Evolutionary conservation across 164 flowering plant species (phyloP).

Genomic region (Aristolochia californica): DNA sequence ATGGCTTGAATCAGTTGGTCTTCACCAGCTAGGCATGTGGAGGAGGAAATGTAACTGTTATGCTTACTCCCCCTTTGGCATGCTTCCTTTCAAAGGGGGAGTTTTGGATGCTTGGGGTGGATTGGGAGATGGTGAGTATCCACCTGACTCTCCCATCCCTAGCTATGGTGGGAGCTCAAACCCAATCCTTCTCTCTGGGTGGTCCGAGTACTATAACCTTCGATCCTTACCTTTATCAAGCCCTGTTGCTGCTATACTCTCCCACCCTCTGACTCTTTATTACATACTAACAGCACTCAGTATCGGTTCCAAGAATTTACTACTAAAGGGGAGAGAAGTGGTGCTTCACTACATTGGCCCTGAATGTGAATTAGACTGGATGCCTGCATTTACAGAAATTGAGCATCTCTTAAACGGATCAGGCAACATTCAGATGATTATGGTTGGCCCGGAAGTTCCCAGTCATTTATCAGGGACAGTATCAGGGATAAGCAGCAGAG

Average conservation of each 20-base stretch:
- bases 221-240: slow-evolving; percentile 43
- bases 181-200: slow-evolving; percentile 50
- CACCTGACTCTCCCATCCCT: slow-evolving; percentile 36
- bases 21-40: slow-evolving; percentile 62
- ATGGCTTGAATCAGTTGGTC: slow-evolving; percentile 47
- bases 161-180: slow-evolving; percentile 25
- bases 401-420: slow-evolving; percentile 45
- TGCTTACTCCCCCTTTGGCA: slow-evolving; percentile 49
- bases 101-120: slow-evolving; percentile 44
- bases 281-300: slow-evolving; percentile 37
- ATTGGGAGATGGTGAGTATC: slow-evolving; percentile 35
- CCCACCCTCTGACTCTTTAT: slow-evolving; percentile 47
- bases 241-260: slow-evolving; percentile 45
- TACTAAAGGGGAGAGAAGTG: slow-evolving; percentile 45
- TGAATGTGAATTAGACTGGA: slow-evolving; percentile 57
- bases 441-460: slow-evolving; percentile 60
- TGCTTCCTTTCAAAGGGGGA: slow-evolving; percentile 41
- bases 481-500: slow-evolving; percentile 42
- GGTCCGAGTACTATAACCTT: slow-evolving; percentile 53
- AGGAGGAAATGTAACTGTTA: slow-evolving; percentile 46
- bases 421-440: slow-evolving; percentile 40
- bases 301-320: slow-evolving; percentile 37
- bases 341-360: slow-evolving; percentile 55
- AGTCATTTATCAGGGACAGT: slow-evolving; percentile 41
- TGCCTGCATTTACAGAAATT: slow-evolving; percentile 50